A percentile compares a stretch with the other conserved stretches of the same genome.
These are phyloP conservation scores for Xylaria sp. DNA, from an alignment of 2,329 filamentous ascomycete species.

Conservation along the genomic window DNA sequence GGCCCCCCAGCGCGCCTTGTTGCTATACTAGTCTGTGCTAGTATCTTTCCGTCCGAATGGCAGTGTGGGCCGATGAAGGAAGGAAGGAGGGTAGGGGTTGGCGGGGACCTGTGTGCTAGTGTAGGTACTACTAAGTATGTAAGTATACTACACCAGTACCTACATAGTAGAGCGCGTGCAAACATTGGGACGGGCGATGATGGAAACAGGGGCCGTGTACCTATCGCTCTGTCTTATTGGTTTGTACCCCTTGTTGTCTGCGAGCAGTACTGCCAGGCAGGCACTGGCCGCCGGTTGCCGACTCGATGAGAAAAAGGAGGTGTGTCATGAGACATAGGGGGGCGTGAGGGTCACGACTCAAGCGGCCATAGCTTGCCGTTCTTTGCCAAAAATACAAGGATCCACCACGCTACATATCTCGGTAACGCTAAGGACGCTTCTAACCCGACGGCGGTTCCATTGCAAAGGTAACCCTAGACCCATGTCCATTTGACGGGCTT, in stretches of 20 bases:
- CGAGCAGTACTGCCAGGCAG: neutral
- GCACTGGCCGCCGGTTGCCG: conserved; percentile 9
- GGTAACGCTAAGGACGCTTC: conserved; percentile 48
- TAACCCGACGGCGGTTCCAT: conserved; percentile 49
- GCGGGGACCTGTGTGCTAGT: conserved; percentile 4
- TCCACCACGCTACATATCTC: conserved; percentile 44
- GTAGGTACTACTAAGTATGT: neutral
- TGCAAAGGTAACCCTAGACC: conserved; percentile 48
- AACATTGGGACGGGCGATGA: conserved; percentile 11
- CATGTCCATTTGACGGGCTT: conserved; percentile 43
- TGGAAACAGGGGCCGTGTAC: conserved; percentile 14
- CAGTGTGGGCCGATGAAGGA: conserved; percentile 22
- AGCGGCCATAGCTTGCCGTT: conserved; percentile 33
- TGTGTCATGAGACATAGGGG: conserved; percentile 31
- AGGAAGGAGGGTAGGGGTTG: conserved; percentile 32
- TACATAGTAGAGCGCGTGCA: neutral
- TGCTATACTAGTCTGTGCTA: neutral
- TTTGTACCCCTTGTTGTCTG: neutral
- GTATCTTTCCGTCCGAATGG: conserved; percentile 45
- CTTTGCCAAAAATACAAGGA: conserved; percentile 43
- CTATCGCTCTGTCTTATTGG: conserved; percentile 5
- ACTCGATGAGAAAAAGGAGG: conserved; percentile 16
- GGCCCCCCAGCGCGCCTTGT: conserved; percentile 46
- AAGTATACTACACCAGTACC: neutral
- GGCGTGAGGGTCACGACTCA: conserved; percentile 33